phyloP scores from a whole-genome alignment of 805 yeast genomes.

The Tetrapisispora namnaoensis region DNA sequence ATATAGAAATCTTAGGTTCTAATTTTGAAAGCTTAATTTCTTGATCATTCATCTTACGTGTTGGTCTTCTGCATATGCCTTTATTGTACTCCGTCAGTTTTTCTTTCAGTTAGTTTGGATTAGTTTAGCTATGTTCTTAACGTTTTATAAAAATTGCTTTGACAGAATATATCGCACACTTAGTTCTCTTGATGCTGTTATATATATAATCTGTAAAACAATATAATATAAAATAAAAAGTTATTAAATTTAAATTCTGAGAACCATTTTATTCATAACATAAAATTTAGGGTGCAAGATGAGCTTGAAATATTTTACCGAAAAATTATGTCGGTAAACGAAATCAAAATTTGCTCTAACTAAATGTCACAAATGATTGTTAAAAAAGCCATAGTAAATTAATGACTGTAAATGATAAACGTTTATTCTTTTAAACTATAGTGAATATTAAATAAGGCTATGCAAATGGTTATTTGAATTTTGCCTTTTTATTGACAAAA shows the following conservation, averaged over 20 bases:
- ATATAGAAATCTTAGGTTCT: not conserved
- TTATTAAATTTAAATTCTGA: no score
- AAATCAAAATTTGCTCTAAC: not conserved
- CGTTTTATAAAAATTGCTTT: no score
- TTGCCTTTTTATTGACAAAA: no score
- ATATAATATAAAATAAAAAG: no score
- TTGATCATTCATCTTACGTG: not conserved
- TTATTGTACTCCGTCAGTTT: not conserved
- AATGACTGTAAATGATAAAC: not conserved
- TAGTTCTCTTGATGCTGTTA: no score
- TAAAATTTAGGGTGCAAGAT: not conserved
- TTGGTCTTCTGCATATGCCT: not conserved
- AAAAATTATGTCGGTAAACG: no score
- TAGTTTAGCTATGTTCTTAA: no score
- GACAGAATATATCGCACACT: no score
- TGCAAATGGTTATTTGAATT: not conserved
- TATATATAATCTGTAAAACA: no score
- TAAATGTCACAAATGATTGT: no score
- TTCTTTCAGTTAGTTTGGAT: no score
- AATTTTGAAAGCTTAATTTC: not conserved
- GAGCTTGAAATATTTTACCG: not conserved
- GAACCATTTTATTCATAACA: not conserved
- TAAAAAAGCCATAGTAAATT: no score
- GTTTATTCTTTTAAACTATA: constrained; percentile 3
- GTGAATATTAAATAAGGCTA: not conserved